Evolutionary conservation across 768 basidiomycete genomes (phyloP), one percentile per base, ranked within the genome.

Genomic region (Mycena polygramma): DNA sequence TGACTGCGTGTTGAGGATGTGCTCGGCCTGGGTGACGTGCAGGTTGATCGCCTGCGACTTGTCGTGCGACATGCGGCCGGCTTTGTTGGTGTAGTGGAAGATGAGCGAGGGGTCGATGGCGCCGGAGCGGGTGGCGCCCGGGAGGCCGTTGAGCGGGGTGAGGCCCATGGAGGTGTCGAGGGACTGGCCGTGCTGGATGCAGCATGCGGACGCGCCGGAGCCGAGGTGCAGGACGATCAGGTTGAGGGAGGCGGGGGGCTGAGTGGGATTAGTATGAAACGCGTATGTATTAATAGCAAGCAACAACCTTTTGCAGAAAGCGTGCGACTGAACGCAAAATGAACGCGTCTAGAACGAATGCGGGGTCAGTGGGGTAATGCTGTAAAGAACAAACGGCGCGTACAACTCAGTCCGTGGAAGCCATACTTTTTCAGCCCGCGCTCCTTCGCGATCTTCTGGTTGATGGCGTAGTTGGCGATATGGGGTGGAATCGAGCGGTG

Each of bases 131-230:
- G 96, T 97, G 2, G 94, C 95, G 19, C 96, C 96, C 6, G 96
- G 95, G 0, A 97, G 83, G 2, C 95, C 95, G 63, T 90, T 90
- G n/a, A 96, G 80, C 5, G 95, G 96, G 1, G 96, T 96, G 45
- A 98, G 87, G 4, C 95, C 96, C 96, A 98, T 98, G 45, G 89
- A 91, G 1, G 95, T 97, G 79, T 97, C 94, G 72, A 92, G 84
- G 24, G 93, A 94, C 68, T 86, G 81, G 24, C 96, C 96, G 46
- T 84, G 77, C 57, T 85, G 84, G 78, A 97, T 91, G 20, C 90
- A 90, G 78, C 94, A 96, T 17, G 87, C 89, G 17, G 92, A 94
- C 0, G 95, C 96, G 17, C 96, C 96, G n/a, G 94, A 94, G 7
- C 96, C 96, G 64, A 97, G 88, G 79, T 97, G 96, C 37, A 95